Base-by-base conservation (phyloP, 208 protist species). In the Crithidia expoeki region DNA sequence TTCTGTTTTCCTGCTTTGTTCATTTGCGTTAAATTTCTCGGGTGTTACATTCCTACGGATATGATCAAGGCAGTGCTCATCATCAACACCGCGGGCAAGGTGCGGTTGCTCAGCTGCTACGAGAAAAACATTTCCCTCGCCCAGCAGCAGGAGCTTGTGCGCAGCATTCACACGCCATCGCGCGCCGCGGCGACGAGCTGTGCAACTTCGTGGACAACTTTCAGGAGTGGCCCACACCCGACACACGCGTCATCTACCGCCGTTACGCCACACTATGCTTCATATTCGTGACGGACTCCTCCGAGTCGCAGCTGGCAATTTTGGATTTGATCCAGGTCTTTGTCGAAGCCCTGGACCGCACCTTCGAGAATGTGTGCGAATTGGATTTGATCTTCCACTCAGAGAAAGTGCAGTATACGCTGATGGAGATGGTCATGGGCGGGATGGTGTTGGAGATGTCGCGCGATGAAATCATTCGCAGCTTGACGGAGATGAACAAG, bases 231-330 rank as follows among this genome's bases (percentile, higher is more conserved):
- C 97, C 92, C 30, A 98, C 95, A 1, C 92, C 93, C 14, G 98
- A 99, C 76, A 98, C 95, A 4, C 97, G 96, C 49, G 68, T 99
- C 32, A 97, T 99, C 38, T 99, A 99, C 75, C 86, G 96, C 55
- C 97, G 98, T 74, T 99, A 99, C 80, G 98, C 98, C 14, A 99
- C 98, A 2, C 88, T 99, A 23, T 98, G 96, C 70, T 99, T 99
- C 84, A 89, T 99, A 11, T 99, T 99, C 67, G 82, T 96, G 50
- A 98, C 98, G 11, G 98, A 99, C 83, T 94, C 87, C 23, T 94
- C 89, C 21, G 98, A 99, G 76, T 98, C 90, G 49, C 98, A 99
- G 82, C 84, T 99, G 19, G 98, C 98, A 34, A 99, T 99, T 42
- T 81, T 99, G 3, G 98, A 99, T 79, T 85, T 99, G 12, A 98